phyloP scores from a whole-genome alignment of 148 eudicot genomes.

The Nepenthes gracilis region DNA sequence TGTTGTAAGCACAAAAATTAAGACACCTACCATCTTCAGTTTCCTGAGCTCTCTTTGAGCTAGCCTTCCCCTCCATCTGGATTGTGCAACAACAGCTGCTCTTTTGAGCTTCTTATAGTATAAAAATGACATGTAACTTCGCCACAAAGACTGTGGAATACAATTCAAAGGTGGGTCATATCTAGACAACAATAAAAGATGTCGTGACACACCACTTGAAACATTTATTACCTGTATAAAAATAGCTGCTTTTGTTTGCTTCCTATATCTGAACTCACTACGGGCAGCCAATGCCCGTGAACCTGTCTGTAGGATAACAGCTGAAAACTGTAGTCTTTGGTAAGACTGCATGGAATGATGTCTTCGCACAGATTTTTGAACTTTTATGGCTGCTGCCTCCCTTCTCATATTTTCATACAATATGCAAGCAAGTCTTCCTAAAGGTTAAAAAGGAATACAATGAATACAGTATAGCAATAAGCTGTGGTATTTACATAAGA shows the following conservation, averaged over 20 bases:
- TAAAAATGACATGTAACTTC: constrained; percentile 44
- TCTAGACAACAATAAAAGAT: constrained; percentile 1
- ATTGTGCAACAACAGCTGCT: constrained; percentile 55
- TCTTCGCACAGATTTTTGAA: constrained; percentile 64
- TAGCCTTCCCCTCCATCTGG: constrained; percentile 74
- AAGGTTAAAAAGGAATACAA: constrained; percentile 8
- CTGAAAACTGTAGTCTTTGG: constrained; percentile 31
- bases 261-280: constrained; percentile 54
- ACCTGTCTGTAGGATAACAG: constrained; percentile 55
- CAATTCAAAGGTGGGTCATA: constrained; percentile 7
- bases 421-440: constrained; percentile 69
- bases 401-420: constrained; percentile 44
- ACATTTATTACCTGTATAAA: constrained; percentile 41
- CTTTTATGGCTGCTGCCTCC: constrained; percentile 63
- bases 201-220: neutral
- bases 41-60: constrained; percentile 64
- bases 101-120: constrained; percentile 59
- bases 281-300: constrained; percentile 60
- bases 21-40: constrained; percentile 62
- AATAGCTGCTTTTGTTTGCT: constrained; percentile 52
- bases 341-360: constrained; percentile 51
- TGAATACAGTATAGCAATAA: neutral
- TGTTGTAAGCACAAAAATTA: neutral
- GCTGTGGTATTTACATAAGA: neutral
- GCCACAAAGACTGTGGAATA: constrained; percentile 64